Conservation (phyloP, 2,329 filamentous ascomycete species). For the Coccinonectria pachysandricola region DNA sequence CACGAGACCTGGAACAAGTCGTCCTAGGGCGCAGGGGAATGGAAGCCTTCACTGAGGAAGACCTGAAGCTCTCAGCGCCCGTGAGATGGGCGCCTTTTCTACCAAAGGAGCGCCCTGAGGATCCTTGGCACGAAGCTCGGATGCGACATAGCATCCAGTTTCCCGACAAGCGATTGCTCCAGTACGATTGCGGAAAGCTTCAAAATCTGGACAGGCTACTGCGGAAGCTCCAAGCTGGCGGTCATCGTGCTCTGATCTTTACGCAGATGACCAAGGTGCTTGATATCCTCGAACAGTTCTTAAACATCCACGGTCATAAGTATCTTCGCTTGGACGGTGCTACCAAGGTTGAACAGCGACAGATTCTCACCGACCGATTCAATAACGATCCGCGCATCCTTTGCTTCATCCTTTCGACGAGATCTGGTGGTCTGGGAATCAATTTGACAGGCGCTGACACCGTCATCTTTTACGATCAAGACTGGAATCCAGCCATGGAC, state of each 20-base stretch:
- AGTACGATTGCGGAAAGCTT: slow-evolving; percentile 96
- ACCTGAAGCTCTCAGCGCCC: slow-evolving; percentile 47
- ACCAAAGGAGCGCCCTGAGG: slow-evolving; percentile 46
- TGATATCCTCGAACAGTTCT: slow-evolving; percentile 92
- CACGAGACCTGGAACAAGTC: slow-evolving; percentile 62
- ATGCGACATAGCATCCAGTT: slow-evolving; percentile 94
- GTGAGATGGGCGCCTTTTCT: slow-evolving; percentile 46
- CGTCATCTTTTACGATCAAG: slow-evolving; percentile 97
- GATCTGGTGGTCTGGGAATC: slow-evolving; percentile 89
- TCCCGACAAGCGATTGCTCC: slow-evolving; percentile 87
- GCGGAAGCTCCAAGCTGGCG: slow-evolving; percentile 75
- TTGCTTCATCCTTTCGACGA: slow-evolving; percentile 89
- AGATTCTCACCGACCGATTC: slow-evolving; percentile 92
- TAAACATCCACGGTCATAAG: slow-evolving; percentile 95
- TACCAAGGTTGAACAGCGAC: slow-evolving; percentile 90
- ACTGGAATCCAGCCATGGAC: slow-evolving; percentile 99
- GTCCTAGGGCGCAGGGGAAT: slow-evolving; percentile 52
- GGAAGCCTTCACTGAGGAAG: slow-evolving; percentile 44
- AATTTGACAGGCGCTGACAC: slow-evolving; percentile 95
- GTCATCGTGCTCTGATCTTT: slow-evolving; percentile 93
- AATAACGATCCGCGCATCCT: slow-evolving; percentile 89
- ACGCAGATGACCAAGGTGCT: slow-evolving; percentile 99
- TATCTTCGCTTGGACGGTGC: slow-evolving; percentile 95
- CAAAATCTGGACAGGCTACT: slow-evolving; percentile 81
- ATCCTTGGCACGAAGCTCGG: slow-evolving; percentile 88